Conservation (phyloP, 2,329 filamentous ascomycete genomes). For the Cladosporium sp. region DNA sequence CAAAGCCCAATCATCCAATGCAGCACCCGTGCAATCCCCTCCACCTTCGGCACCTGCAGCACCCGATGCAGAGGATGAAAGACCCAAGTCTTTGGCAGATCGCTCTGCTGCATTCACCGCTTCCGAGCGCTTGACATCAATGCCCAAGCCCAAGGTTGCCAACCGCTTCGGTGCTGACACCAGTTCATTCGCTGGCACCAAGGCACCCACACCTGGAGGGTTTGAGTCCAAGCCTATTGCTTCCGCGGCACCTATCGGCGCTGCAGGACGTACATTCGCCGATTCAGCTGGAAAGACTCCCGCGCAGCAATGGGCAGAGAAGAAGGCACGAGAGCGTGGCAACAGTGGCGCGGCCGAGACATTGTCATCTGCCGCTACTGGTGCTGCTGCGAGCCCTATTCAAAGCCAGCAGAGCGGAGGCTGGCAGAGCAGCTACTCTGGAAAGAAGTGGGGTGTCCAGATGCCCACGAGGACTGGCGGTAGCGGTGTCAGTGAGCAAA, state of each 20-base stretch:
- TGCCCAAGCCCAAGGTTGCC: slow-evolving; percentile 92
- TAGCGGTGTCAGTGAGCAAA: slow-evolving; percentile 55
- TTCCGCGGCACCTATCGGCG: slow-evolving; percentile 59
- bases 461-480: slow-evolving; percentile 69
- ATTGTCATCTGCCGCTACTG: slow-evolving; percentile 36
- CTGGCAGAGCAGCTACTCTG: slow-evolving; percentile 88
- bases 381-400: slow-evolving; percentile 49
- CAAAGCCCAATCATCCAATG: slow-evolving; percentile 61
- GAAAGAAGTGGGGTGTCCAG: slow-evolving; percentile 86
- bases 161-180: slow-evolving; percentile 76
- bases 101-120: slow-evolving; percentile 68
- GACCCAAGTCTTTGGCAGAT: slow-evolving; percentile 66
- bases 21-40: slow-evolving; percentile 19
- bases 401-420: slow-evolving; percentile 68
- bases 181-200: slow-evolving; percentile 77
- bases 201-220: slow-evolving; percentile 72
- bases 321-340: slow-evolving; percentile 77
- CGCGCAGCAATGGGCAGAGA: slow-evolving; percentile 95
- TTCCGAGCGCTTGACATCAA: slow-evolving; percentile 74
- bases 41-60: slow-evolving; percentile 45
- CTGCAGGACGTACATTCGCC: slow-evolving; percentile 87
- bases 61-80: slow-evolving; percentile 45
- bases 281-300: slow-evolving; percentile 94
- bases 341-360: slow-evolving; percentile 49
- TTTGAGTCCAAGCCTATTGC: slow-evolving; percentile 60